Evolutionary conservation across 73 alveolate genomes (phyloP).

Genomic region (Tetrahymena thermophila): DNA sequence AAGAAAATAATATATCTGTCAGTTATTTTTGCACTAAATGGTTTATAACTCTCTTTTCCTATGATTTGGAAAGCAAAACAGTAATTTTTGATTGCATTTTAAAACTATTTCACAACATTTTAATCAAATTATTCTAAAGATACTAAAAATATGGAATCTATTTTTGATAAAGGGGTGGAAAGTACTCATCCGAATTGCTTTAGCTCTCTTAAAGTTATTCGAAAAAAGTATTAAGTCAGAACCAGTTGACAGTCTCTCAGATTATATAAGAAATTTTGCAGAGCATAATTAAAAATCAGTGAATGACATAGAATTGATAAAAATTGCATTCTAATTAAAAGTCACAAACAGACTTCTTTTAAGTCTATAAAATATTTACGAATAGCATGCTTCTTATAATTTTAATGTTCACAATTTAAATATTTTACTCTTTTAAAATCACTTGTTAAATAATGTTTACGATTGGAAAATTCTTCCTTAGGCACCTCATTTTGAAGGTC

Average conservation of each 20-base stretch:
- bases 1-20: neutral
- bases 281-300: neutral
- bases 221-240: neutral
- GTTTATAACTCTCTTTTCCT: neutral
- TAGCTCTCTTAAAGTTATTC: neutral
- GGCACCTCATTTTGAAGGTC: neutral
- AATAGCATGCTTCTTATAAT: neutral
- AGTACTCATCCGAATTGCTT: neutral
- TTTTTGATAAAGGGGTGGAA: neutral
- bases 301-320: neutral
- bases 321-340: neutral
- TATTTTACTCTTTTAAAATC: neutral
- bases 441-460: neutral
- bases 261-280: neutral
- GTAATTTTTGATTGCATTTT: neutral
- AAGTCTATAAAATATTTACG: neutral
- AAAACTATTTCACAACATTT: no score
- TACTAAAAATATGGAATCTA: neutral
- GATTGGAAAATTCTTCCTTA: neutral
- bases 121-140: neutral
- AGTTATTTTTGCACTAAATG: neutral
- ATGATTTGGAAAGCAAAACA: neutral
- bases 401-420: neutral
- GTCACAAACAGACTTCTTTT: neutral
- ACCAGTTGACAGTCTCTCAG: neutral